Percentiles rank a stretch among this genome's conserved stretches.
These are phyloP conservation scores for Talaromyces liani DNA, from an alignment of 495 filamentous ascomycete genomes.

Conservation along the genomic window DNA sequence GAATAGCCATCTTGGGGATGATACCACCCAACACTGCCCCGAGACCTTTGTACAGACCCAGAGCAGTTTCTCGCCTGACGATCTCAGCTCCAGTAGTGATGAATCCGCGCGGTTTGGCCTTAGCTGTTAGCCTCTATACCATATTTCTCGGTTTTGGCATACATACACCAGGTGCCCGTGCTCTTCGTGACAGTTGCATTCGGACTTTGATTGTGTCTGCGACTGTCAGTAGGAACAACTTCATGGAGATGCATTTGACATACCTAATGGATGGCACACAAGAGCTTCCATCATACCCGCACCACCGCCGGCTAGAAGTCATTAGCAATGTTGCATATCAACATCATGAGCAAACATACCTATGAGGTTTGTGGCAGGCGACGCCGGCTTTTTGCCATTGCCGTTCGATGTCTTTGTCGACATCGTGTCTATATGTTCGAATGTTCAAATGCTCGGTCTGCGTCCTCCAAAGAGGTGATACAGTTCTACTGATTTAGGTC, in stretches of 20 bases:
- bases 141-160: background rate
- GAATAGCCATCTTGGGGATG: conserved; percentile 98
- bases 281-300: conserved; percentile 99
- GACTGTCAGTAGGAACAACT: conserved; percentile 14
- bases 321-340: background rate
- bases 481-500: background rate
- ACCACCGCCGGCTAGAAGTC: conserved; percentile 74
- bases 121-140: conserved; percentile 16
- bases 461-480: background rate
- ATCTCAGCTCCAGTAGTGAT: conserved; percentile 81
- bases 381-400: conserved; percentile 71
- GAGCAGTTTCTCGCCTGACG: conserved; percentile 76
- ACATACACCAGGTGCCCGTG: conserved; percentile 69
- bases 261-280: conserved; percentile 91
- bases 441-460: background rate
- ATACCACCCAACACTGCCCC: conserved; percentile 95
- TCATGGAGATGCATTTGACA: conserved; percentile 13
- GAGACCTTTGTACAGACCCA: conserved; percentile 94
- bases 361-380: conserved; percentile 87
- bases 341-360: conserved; percentile 45
- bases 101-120: conserved; percentile 79
- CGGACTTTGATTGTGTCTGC: conserved; percentile 96
- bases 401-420: conserved; percentile 47
- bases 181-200: conserved; percentile 93
- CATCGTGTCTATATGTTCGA: conserved; percentile 36